Percentiles rank a stretch among this genome's conserved stretches.
These are phyloP conservation scores for Coniosporium apollinis DNA, from an alignment of 495 filamentous ascomycete genomes.

Conservation along the genomic window DNA sequence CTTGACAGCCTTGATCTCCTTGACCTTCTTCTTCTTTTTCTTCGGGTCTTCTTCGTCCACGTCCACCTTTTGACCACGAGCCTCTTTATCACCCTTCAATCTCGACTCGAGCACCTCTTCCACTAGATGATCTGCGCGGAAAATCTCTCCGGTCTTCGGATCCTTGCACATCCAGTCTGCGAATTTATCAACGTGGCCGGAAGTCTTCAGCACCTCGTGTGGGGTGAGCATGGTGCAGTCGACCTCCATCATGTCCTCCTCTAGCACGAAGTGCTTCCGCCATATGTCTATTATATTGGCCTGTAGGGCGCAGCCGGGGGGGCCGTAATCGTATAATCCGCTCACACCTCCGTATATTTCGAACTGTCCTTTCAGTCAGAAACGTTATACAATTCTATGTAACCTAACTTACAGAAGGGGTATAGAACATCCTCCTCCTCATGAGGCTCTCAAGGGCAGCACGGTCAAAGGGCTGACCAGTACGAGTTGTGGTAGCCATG, in stretches of 20 bases:
- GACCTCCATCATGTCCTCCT: slow-evolving; percentile 31
- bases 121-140: slow-evolving; percentile 88
- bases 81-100: slow-evolving; percentile 43
- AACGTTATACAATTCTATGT: no score
- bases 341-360: slow-evolving; percentile 27
- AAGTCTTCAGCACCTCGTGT: slow-evolving; percentile 83
- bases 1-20: slow-evolving; percentile 39
- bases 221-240: slow-evolving; percentile 37
- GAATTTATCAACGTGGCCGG: slow-evolving; percentile 94
- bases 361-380: no score
- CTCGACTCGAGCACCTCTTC: slow-evolving; percentile 79
- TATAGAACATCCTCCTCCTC: slow-evolving; percentile 79
- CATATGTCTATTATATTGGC: slow-evolving; percentile 75
- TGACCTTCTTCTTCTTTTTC: slow-evolving; percentile 38
- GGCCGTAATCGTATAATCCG: slow-evolving; percentile 26
- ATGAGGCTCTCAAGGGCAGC: slow-evolving; percentile 45
- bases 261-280: slow-evolving; percentile 48
- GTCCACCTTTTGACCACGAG: slow-evolving; percentile 42
- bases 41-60: slow-evolving; percentile 28
- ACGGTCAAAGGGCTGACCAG: slow-evolving; percentile 77
- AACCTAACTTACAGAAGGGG: no score
- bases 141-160: slow-evolving; percentile 89
- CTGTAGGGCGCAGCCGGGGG: slow-evolving; percentile 26
- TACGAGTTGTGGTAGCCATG: slow-evolving; percentile 46
- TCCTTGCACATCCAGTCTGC: slow-evolving; percentile 99